Conservation (phyloP, 208 protist species). For the Crithidia brevicula region DNA sequence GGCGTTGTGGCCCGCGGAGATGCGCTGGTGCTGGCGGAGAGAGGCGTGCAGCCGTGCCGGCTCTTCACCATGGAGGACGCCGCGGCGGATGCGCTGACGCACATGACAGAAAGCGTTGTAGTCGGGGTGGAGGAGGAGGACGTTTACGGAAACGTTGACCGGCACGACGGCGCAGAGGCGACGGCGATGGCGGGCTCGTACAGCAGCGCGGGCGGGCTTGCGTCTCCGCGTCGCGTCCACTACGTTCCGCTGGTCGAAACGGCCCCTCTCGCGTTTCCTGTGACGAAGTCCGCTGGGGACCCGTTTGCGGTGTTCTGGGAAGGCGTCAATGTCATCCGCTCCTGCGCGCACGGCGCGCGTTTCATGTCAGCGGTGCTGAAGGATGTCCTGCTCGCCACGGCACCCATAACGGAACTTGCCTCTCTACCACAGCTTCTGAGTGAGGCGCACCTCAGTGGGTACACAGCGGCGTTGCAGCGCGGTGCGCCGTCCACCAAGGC, state of each 20-base stretch:
- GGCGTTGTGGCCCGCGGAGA: slow-evolving; percentile 25
- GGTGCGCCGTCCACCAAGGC: slow-evolving; percentile 22
- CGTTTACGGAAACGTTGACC: slow-evolving; percentile 1
- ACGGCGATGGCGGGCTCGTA: background rate
- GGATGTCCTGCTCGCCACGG: slow-evolving; percentile 28
- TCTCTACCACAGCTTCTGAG: slow-evolving; percentile 56
- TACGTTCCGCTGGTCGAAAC: slow-evolving; percentile 22
- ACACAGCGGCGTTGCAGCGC: slow-evolving; percentile 45
- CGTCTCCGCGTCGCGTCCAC: slow-evolving; percentile 23
- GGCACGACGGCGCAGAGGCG: background rate
- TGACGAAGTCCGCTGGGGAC: background rate
- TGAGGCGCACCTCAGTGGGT: slow-evolving; percentile 63
- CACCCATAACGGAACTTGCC: slow-evolving; percentile 23
- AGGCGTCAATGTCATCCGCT: slow-evolving; percentile 31
- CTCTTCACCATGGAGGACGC: slow-evolving; percentile 32
- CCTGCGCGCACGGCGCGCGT: slow-evolving; percentile 27
- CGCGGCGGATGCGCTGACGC: slow-evolving; percentile 14
- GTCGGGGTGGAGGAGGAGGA: slow-evolving; percentile 32
- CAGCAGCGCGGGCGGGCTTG: background rate
- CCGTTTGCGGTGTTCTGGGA: slow-evolving; percentile 37
- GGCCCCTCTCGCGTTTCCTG: background rate
- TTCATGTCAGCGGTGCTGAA: slow-evolving; percentile 38
- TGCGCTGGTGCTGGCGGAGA: slow-evolving; percentile 29
- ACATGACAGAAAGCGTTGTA: slow-evolving; percentile 35
- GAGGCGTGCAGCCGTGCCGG: slow-evolving; percentile 33